Base-by-base conservation (phyloP, 2,329 filamentous ascomycete species). In the Beauveria pseudobassiana region DNA sequence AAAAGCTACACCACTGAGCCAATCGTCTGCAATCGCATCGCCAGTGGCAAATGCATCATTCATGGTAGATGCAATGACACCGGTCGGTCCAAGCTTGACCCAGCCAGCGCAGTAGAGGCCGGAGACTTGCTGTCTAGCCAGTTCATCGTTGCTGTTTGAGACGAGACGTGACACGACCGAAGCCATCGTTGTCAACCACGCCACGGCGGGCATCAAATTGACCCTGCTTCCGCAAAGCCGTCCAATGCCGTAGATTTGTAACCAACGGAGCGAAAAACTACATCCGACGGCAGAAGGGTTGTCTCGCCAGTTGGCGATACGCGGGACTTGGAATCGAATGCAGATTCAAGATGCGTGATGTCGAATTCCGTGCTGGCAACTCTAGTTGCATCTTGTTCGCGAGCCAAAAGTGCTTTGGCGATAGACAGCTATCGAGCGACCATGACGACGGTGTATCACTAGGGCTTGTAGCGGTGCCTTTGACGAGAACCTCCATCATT, bases 41-140 rank as follows among this genome's bases (percentile, higher is more conserved):
- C 87, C 95, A 0, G 92, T 96, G 9, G 84, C 82, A 69, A 98
- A 99, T 0, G 95, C 93, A 72, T 99, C 95, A 63, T 89, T 85
- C 91, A 99, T 96, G 0, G 95, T 99, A 34, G 88, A 92, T 1
- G 93, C 93, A 72, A 99, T 99, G 3, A 98, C 93, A 2, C 95
- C 95, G 0, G 92, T 97, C 0, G 95, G 93, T 0, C 95, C 95
- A 42, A 89, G 85, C 77, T 98, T 98, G 10, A 97, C 92, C 95
- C 95, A 99, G 0, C 95, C 95, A 18, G 93, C 90, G 66, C 92
- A 96, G 75, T 99, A 99, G 30, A 96, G 74, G 0, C 93, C 91
- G 0, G 87, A 85, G 70, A 66, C 78, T 69, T 64, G 80, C 75
- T 66, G 78, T 67, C 58, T 79, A 68, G 63, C 73, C 65, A 66